phyloP scores from a whole-genome alignment of 345 rosid species.

The Eucalyptus grandis region DNA sequence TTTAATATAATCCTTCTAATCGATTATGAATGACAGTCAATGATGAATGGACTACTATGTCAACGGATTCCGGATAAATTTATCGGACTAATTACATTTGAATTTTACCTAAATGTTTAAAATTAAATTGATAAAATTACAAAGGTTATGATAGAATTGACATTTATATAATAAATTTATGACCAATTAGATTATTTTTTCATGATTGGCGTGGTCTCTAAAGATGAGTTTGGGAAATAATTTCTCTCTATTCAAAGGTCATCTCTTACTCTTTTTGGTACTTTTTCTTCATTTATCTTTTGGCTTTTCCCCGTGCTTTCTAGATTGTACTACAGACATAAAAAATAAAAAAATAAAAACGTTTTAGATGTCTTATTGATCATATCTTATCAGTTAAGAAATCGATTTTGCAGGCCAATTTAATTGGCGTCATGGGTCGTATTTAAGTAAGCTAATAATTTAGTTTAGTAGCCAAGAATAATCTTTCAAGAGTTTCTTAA shows the following conservation, averaged over 20 bases:
- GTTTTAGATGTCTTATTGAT: not conserved
- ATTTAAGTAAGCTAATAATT: not conserved
- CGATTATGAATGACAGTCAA: rapidly evolving
- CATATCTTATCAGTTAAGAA: not conserved
- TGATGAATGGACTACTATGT: not conserved
- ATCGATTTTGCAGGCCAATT: not conserved
- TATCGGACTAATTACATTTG: rapidly evolving
- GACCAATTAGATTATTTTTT: not conserved
- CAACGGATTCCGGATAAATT: rapidly evolving
- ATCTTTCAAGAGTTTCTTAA: not conserved
- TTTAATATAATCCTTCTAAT: not conserved
- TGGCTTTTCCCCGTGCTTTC: not conserved
- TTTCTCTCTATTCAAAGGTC: not conserved
- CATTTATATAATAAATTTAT: not conserved
- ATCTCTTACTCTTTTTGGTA: not conserved
- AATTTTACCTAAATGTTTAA: rapidly evolving
- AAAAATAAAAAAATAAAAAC: not conserved
- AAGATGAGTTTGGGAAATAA: not conserved
- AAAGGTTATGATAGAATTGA: not conserved
- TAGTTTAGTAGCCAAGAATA: not conserved
- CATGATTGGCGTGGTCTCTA: not conserved
- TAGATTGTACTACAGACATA: not conserved
- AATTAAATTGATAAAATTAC: not conserved
- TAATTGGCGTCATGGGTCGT: not conserved
- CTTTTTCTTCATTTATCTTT: not conserved